Base-by-base conservation (phyloP, 345 rosid species). In the Reutealis trisperma region DNA sequence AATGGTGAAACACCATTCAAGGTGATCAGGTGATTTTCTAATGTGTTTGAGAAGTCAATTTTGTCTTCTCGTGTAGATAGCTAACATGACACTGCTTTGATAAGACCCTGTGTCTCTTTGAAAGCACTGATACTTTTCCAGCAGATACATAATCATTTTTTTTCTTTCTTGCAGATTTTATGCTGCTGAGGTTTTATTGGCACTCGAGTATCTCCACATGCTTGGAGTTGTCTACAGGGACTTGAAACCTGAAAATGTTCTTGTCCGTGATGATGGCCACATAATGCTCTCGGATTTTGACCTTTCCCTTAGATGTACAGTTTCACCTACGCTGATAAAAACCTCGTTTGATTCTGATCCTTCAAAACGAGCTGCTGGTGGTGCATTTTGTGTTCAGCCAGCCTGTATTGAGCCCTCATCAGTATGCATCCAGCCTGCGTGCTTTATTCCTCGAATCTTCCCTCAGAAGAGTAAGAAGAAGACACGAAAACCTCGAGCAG, bases 251-350 rank as follows among this genome's bases (percentile, higher is more conserved):
- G 99, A 95, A 88, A 95, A 95, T 80, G 97, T 95, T 80, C 84
- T 95, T n/a, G 99, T 95, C 51, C 94, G 99, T 74, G 99, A 95
- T 75, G 99, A 96, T 2, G 99, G 99, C 73, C 98, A 96, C 80
- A 93, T 96, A 80, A 96, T 96, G 99, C 99, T 96, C 32, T 95
- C 99, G 8, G 99, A 95, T 80, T 95, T 95, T 51, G 99, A 95
- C 78, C 99, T 95, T 71, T 96, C 99, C 65, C 85, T 96, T 72
- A 88, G 93, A 81, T 96, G 98, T 27, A 80, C 93, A 34, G 98
- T 96, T 76, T 92, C 94, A 74, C 99, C 99, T 37, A 96, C 99
- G 69, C 87, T 96, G 79, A 84, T 96, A 63, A 89, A 79, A 78
- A 80, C 88, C 6, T 79, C 88, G 49, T 87, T 81, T 8, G 93